Base-by-base conservation (phyloP, 768 basidiomycete species). In the Calocybe gangraenosa region DNA sequence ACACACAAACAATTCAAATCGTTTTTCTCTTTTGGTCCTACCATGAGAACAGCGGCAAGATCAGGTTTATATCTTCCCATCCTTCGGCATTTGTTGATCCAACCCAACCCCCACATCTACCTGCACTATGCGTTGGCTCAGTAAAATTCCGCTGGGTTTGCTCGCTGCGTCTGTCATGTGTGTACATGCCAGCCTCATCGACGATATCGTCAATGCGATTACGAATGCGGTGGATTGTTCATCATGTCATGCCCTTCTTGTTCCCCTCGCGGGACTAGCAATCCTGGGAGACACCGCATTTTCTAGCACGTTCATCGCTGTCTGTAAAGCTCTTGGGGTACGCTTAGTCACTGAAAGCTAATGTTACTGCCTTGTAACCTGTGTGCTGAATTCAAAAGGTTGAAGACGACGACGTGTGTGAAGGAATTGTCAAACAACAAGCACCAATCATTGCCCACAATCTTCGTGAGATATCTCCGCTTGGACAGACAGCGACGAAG, bases 401-500 rank as follows among this genome's bases (percentile, higher is more conserved):
- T 4, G 69, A 74, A 53, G 79, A 80, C 55, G 61, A 64, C 6
- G 80, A 84, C 54, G 78, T 84, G 14, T 84, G 82, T 56, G 61
- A 66, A 40, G 81, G 82, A 20, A 60, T 71, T 2, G 56, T 82
- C 37, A 58, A 49, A 3, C 62, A 72, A 36, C 75, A 79, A 58
- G 80, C 71, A 2, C 80, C 81, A 2, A 76, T 81, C 45, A 58
- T 84, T 34, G 78, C 79, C 0, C 76, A 81, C 47, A 74, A 70
- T 44, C 58, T 84, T 23, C 73, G 80, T 8, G 60, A 60, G 2
- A 79, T 81, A 44, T 66, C 68, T 8, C 56, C 71, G 7, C 55
- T 65, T 11, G 73, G 74, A 2, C 66, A 69, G 46, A 76, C 78
- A 0, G 71, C 77, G 0, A 73, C 70, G 10, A 75, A 75, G 51